These are phyloP conservation scores for Microthlaspi erraticum DNA, from an alignment of 345 rosid species.

Conservation along the genomic window DNA sequence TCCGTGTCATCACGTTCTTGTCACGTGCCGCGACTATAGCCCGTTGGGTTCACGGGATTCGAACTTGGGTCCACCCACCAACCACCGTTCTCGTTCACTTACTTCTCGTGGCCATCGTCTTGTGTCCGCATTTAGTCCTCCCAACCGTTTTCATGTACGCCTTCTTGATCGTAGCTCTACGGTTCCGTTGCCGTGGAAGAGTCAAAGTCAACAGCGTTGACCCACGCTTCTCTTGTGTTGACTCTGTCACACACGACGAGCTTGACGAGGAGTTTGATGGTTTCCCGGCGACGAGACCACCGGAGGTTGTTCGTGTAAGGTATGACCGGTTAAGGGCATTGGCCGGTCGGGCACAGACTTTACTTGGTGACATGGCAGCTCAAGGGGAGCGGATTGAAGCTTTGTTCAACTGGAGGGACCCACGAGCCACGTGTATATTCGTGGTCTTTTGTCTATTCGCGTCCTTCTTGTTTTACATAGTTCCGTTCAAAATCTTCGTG, in stretches of 20 bases:
- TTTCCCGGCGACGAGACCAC: conserved; percentile 62
- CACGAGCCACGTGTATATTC: conserved; percentile 84
- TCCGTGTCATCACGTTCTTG: conserved; percentile 71
- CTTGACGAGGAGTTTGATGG: conserved; percentile 92
- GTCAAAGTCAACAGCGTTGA: conserved; percentile 59
- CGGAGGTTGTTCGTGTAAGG: conserved; percentile 63
- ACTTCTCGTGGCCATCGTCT: conserved; percentile 65
- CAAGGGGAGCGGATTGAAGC: conserved; percentile 90
- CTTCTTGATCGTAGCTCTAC: conserved; percentile 58
- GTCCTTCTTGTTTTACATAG: conserved; percentile 68
- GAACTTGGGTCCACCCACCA: conserved; percentile 77
- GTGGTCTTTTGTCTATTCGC: conserved; percentile 67
- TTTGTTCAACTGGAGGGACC: conserved; percentile 81
- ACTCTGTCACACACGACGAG: conserved; percentile 68
- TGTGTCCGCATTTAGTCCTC: conserved; percentile 78
- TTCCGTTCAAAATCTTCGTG: conserved; percentile 68
- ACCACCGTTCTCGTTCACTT: conserved; percentile 71
- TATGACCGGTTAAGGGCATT: conserved; percentile 81
- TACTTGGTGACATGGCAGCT: conserved; percentile 82
- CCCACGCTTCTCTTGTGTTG: conserved; percentile 69
- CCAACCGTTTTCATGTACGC: conserved; percentile 90
- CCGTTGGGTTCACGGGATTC: conserved; percentile 70
- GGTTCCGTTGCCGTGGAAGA: conserved; percentile 64
- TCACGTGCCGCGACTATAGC: conserved; percentile 65
- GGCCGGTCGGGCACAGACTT: conserved; percentile 80